A percentile compares a stretch with the other conserved stretches of the same genome.
Conservation (phyloP, 139 green algal species). For the Asterochloris sp. region DNA sequence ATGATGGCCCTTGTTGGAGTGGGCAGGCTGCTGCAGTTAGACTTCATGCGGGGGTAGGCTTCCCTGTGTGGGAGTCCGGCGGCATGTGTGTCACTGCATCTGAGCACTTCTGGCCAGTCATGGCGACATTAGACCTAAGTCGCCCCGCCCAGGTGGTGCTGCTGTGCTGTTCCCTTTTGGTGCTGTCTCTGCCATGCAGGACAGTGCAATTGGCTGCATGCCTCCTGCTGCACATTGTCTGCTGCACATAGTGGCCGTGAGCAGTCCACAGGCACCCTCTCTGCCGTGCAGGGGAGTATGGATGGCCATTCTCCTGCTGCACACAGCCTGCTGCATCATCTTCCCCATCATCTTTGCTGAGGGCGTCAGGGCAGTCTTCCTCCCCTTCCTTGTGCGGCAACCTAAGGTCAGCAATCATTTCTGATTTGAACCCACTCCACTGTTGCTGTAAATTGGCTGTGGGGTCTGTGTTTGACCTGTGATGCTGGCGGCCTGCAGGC, state of each 20-base stretch:
- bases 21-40: not conserved
- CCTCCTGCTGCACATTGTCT: no score
- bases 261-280: constrained; percentile 5
- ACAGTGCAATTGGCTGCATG: no score
- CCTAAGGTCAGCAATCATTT: constrained; percentile 18
- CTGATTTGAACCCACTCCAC: no score
- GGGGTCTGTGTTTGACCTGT: no score
- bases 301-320: constrained; percentile 55
- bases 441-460: no score
- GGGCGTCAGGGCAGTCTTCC: constrained; percentile 70
- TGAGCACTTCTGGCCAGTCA: not conserved
- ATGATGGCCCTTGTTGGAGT: not conserved
- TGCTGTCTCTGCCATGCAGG: not conserved
- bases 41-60: not conserved
- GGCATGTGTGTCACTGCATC: not conserved
- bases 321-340: constrained; percentile 75
- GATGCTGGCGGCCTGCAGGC: no score
- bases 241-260: no score
- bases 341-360: constrained; percentile 81
- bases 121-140: not conserved
- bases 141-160: no score
- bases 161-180: not conserved
- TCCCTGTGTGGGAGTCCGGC: not conserved
- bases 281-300: constrained; percentile 39
- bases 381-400: constrained; percentile 59